Conservation (phyloP, 805 yeast genomes). For the Nakazawaea peltata region DNA sequence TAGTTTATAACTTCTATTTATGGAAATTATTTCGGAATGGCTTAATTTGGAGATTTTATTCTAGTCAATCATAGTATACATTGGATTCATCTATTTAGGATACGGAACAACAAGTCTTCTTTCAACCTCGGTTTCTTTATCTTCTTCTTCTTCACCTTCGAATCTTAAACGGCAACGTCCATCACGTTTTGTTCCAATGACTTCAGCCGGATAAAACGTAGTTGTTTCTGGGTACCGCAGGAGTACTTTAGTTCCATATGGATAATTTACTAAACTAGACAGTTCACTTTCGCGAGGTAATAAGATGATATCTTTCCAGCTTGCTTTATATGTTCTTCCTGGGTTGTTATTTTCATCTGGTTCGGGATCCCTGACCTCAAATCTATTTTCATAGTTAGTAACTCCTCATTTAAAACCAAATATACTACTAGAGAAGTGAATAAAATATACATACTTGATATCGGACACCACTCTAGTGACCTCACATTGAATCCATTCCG, state of each 20-base stretch:
- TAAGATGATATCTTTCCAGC: constrained; percentile 67
- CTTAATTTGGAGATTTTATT: no score
- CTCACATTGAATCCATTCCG: constrained; percentile 95
- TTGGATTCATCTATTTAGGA: constrained; percentile 34
- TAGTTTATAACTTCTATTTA: no score
- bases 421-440: no score
- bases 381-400: constrained; percentile 62
- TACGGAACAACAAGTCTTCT: constrained; percentile 76
- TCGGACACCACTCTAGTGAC: constrained; percentile 72
- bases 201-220: constrained; percentile 92
- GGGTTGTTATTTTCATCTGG: constrained; percentile 91
- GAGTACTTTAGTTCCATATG: constrained; percentile 73
- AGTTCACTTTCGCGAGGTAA: constrained; percentile 51
- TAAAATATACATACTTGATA: constrained; percentile 16
- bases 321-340: constrained; percentile 79
- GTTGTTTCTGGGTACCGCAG: constrained; percentile 98
- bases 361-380: constrained; percentile 95
- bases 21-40: no score
- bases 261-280: constrained; percentile 40
- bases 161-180: constrained; percentile 74
- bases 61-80: no score
- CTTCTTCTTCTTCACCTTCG: constrained; percentile 96
- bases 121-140: constrained; percentile 89
- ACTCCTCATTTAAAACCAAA: constrained; percentile 74
- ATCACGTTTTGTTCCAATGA: constrained; percentile 66